These are phyloP conservation scores for Trametes gibbosa DNA, from an alignment of 768 basidiomycete genomes.

Conservation along the genomic window DNA sequence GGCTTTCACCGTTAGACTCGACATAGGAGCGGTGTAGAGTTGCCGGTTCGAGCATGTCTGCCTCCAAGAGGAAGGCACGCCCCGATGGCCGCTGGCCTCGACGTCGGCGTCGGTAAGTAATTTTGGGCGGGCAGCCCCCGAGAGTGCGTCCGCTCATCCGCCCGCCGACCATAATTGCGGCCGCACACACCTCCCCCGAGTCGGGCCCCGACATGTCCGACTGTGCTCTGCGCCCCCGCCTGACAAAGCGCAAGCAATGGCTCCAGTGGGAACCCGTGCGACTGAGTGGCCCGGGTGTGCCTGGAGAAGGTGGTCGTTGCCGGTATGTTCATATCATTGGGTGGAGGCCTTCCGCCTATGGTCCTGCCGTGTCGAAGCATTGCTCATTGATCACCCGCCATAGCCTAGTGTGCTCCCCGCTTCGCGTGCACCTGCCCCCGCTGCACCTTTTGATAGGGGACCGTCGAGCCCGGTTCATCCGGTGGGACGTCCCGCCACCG, in stretches of 20 bases:
- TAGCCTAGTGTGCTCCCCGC: background rate
- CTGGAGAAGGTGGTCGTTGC: conserved; percentile 8
- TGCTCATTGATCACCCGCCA: background rate
- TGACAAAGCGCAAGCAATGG: background rate
- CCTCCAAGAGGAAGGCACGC: background rate
- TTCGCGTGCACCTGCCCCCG: background rate
- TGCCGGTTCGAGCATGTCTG: conserved; percentile 13
- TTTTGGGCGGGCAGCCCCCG: background rate
- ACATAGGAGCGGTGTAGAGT: conserved; percentile 12
- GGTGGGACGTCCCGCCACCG: background rate
- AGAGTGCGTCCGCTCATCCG: background rate
- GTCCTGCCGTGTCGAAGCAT: background rate
- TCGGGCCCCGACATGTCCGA: conserved; percentile 7
- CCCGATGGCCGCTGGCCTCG: background rate
- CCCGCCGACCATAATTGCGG: background rate
- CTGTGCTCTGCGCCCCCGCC: background rate
- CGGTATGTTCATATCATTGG: background rate
- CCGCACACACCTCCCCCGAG: background rate
- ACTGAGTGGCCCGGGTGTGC: conserved; percentile 1
- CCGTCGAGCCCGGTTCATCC: background rate
- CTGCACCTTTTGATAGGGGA: conserved; percentile 2
- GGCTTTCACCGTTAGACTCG: conserved; percentile 18
- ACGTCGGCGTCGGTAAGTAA: background rate
- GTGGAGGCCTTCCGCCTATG: conserved; percentile 2
- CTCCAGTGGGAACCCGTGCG: background rate